Conservation (phyloP, 139 green algal species). For the Chlorella vulgaris region DNA sequence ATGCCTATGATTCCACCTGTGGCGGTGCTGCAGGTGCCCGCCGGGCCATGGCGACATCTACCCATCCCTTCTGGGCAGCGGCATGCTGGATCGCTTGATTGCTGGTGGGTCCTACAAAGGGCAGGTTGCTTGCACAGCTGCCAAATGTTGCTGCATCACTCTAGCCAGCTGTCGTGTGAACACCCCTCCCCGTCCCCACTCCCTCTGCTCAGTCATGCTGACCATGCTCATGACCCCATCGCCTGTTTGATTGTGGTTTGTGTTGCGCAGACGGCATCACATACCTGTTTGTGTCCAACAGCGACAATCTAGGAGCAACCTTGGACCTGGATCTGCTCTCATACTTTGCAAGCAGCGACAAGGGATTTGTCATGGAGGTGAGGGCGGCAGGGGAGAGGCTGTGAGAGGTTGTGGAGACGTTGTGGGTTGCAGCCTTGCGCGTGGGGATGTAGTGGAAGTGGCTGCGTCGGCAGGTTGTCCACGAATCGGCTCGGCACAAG, state of each 20-base stretch:
- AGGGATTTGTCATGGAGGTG: slow-evolving; percentile 92
- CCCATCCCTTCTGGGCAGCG: slow-evolving; percentile 84
- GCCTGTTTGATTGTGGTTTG: too few species aligned
- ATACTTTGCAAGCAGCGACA: slow-evolving; percentile 77
- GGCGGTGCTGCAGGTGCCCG: slow-evolving; percentile 71
- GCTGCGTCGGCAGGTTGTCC: too few species aligned
- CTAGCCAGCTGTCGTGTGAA: too few species aligned
- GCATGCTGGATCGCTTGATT: slow-evolving; percentile 86
- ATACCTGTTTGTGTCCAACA: slow-evolving; percentile 88
- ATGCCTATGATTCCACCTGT: too few species aligned
- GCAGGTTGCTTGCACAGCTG: neutral
- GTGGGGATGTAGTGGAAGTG: too few species aligned
- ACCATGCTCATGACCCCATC: too few species aligned
- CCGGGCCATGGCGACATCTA: slow-evolving; percentile 96
- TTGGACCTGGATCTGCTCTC: slow-evolving; percentile 84
- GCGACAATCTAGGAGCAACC: slow-evolving; percentile 91
- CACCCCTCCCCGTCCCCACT: too few species aligned
- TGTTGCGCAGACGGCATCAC: slow-evolving; percentile 53
- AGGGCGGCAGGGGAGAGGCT: neutral
- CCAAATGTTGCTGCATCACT: too few species aligned
- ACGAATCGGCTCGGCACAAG: neutral
- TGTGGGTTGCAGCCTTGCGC: neutral
- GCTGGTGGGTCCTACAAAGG: slow-evolving; percentile 44
- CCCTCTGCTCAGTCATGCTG: too few species aligned
- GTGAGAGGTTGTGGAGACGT: neutral